These are phyloP conservation scores for Curvularia eragrostidis DNA, from an alignment of 2,329 filamentous ascomycete genomes.

Conservation along the genomic window DNA sequence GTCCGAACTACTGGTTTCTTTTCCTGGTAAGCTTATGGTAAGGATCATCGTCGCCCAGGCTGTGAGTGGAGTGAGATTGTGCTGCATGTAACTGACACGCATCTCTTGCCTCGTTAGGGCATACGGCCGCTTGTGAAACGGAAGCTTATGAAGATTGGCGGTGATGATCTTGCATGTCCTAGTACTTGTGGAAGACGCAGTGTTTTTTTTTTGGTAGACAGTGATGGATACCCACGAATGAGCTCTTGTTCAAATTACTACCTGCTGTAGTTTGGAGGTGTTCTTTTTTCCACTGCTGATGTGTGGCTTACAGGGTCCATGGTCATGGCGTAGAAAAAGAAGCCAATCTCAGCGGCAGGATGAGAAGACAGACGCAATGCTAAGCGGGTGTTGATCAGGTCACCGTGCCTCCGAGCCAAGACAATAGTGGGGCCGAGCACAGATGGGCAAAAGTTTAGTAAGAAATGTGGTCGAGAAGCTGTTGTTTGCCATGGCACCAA, in stretches of 20 bases:
- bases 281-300: no score
- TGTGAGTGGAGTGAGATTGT: slow-evolving; percentile 11
- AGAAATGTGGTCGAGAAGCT: slow-evolving; percentile 7
- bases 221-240: neutral
- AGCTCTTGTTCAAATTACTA: neutral
- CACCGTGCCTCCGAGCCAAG: slow-evolving; percentile 10
- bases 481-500: neutral
- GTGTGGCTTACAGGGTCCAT: neutral
- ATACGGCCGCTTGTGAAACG: neutral
- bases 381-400: slow-evolving; percentile 3
- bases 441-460: slow-evolving; percentile 2
- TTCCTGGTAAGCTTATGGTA: slow-evolving; percentile 8
- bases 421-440: slow-evolving; percentile 2
- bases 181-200: neutral
- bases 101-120: slow-evolving; percentile 6
- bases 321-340: neutral
- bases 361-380: neutral
- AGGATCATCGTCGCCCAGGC: slow-evolving; percentile 23
- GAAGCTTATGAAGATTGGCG: neutral
- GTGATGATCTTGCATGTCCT: neutral
- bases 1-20: slow-evolving; percentile 1
- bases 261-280: neutral
- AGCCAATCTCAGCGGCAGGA: neutral
- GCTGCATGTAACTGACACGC: slow-evolving; percentile 8
- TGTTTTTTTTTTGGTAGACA: neutral